Base-by-base conservation (phyloP, 768 basidiomycete genomes). In the Nevesoporus exiguus region DNA sequence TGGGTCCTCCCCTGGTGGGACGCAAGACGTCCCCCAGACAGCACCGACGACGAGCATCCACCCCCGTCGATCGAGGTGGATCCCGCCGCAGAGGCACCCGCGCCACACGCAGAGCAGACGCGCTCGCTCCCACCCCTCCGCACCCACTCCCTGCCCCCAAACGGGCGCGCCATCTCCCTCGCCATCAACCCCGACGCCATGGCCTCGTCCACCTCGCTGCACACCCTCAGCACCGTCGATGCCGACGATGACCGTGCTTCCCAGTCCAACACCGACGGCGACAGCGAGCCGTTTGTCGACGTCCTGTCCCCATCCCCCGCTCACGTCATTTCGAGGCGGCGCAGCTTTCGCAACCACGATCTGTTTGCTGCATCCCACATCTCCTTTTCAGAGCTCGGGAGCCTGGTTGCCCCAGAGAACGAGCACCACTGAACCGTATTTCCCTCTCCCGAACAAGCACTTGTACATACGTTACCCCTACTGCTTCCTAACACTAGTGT, bases 381-480 rank as follows among this genome's bases (percentile, higher is more conserved):
- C 1, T 67, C 66, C 0, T 67, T 67, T 31, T 21, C 66, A 0
- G 66, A 67, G 8, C 64, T 67, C 7, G 66, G 66, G 13, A 68
- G 44, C 47, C n/a, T 66, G 53, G 44, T 66, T 13, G 55, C 57
- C 14, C 43, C 66, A 0, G n/a, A 52, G 3, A 9, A 47, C 17
- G 58, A 41, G 5, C 2, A 1, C 22, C 40, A 43, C 5, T 33
- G 7, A 24, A 39, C 8, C 10, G n/a, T 45, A 42, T 57, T 29
- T 5, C 27, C 27, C 27, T 29, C 27, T n/a, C n/a, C n/a, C n/a
- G n/a, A n/a, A n/a, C 39, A 25, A 33, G 36, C 48, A 33, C 5
- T 19, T n/a, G n/a, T 4, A 15, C 3, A 6, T 3, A 3, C 13
- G 15, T 19, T 21, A 33, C 15, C 27, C 15, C 9, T 27, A 33